Percentiles rank a stretch among this genome's conserved stretches.
phyloP scores from a whole-genome alignment of 257 asterid genomes.

The Nemophila menziesii region DNA sequence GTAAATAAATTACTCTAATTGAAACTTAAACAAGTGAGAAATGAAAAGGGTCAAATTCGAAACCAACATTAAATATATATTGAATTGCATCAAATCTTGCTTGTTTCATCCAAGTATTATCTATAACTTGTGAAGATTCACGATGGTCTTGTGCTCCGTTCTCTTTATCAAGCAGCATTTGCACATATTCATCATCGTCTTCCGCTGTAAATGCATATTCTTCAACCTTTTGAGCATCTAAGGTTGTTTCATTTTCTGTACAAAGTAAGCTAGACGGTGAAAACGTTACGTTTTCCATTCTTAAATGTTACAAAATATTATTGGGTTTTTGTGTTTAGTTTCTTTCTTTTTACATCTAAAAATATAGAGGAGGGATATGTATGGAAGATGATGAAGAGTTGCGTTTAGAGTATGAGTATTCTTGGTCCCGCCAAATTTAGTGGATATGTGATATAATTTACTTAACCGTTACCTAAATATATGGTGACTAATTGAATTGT shows the following conservation, averaged over 20 bases:
- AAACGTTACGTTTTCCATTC: slow-evolving; percentile 21
- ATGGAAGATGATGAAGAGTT: slow-evolving; percentile 9
- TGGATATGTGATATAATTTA: slow-evolving; percentile 20
- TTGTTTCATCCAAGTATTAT: slow-evolving; percentile 18
- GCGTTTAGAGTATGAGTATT: slow-evolving; percentile 7
- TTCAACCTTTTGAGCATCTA: slow-evolving; percentile 4
- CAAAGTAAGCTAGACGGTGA: slow-evolving; percentile 24
- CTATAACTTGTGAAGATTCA: slow-evolving; percentile 1
- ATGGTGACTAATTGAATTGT: too few species aligned
- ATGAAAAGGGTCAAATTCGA: neutral
- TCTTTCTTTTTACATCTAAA: neutral
- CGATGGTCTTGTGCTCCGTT: slow-evolving; percentile 13
- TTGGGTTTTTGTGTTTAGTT: neutral
- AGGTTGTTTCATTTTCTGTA: slow-evolving; percentile 19
- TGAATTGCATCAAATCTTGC: slow-evolving; percentile 46
- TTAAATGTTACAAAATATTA: neutral
- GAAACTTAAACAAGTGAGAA: neutral
- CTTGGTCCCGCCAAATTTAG: slow-evolving; percentile 33
- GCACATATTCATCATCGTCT: slow-evolving; percentile 30
- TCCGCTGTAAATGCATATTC: neutral
- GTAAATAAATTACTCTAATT: neutral
- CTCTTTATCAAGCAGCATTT: slow-evolving; percentile 32
- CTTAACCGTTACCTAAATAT: too few species aligned
- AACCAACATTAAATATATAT: slow-evolving; percentile 27
- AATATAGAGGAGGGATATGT: slow-evolving; percentile 8